Conservation (phyloP, 2,329 filamentous ascomycete genomes). For the Harringtonia aguacate region DNA sequence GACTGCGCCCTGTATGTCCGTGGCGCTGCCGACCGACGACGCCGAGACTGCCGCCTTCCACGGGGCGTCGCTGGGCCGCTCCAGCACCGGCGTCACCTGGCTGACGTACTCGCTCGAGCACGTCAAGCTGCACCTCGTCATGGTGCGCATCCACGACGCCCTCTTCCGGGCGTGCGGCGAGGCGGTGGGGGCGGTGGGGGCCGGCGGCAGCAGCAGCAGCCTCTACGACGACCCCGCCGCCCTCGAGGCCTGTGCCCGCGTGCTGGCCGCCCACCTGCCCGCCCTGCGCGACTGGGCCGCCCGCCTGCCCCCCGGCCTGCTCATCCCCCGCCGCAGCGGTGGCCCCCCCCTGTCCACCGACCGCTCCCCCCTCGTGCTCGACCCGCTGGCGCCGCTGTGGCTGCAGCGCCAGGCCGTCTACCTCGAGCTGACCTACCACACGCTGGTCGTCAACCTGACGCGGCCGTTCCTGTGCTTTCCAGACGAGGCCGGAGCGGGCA, state of each 20-base stretch:
- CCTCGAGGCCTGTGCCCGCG: constrained; percentile 12
- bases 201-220: constrained; percentile 5
- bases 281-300: constrained; percentile 1
- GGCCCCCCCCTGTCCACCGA: constrained; percentile 19
- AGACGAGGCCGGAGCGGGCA: too few species aligned
- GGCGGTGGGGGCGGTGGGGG: constrained; percentile 10
- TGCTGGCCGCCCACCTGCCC: background rate
- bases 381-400: constrained; percentile 16
- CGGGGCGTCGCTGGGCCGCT: constrained; percentile 14
- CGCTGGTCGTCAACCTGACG: constrained; percentile 16
- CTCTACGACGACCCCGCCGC: constrained; percentile 17
- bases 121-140: constrained; percentile 22
- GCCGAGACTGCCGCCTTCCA: constrained; percentile 6
- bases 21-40: constrained; percentile 23
- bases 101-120: constrained; percentile 24
- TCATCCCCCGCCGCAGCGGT: background rate
- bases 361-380: constrained; percentile 15
- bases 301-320: background rate
- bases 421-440: constrained; percentile 22
- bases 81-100: constrained; percentile 22
- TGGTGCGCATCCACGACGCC: constrained; percentile 19
- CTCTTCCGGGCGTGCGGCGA: constrained; percentile 19
- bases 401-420: constrained; percentile 17
- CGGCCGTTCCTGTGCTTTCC: constrained; percentile 21
- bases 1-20: constrained; percentile 21